A percentile compares a stretch with the other conserved stretches of the same genome.
Evolutionary conservation across 305 asterid genomes (phyloP).

Genomic region (Solanum hybrid): DNA sequence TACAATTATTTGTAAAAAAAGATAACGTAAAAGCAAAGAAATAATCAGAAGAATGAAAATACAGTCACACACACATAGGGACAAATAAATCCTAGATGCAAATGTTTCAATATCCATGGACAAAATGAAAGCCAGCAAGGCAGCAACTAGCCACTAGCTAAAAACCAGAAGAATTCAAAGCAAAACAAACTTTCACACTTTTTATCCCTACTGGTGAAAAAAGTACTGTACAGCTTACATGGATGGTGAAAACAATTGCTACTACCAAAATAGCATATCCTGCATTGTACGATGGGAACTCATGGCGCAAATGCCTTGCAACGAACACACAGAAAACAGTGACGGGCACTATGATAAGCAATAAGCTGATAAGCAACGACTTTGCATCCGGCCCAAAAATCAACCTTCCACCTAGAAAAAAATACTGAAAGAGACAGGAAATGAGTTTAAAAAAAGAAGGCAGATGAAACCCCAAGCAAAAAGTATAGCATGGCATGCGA

Average conservation of each 20-base stretch:
- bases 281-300: constrained; percentile 59
- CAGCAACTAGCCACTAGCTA: background rate
- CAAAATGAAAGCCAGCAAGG: background rate
- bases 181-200: background rate
- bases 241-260: constrained; percentile 60
- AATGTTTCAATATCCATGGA: background rate
- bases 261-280: constrained; percentile 76
- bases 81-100: background rate
- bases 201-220: background rate
- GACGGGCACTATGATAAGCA: constrained; percentile 70
- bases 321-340: constrained; percentile 79
- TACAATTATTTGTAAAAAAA: background rate
- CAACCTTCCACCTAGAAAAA: constrained; percentile 86
- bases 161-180: background rate
- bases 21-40: background rate
- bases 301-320: constrained; percentile 94
- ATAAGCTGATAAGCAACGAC: constrained; percentile 77
- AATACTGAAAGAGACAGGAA: constrained; percentile 54
- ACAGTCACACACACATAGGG: background rate
- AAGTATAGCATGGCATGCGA: background rate
- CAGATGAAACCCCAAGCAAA: constrained; percentile 7
- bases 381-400: constrained; percentile 98
- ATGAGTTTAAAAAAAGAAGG: background rate
- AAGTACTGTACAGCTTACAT: constrained; percentile 37
- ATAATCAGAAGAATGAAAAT: background rate